Base-by-base conservation (phyloP, 176 grass and related monocot species). In the Tuctoria greenei region DNA sequence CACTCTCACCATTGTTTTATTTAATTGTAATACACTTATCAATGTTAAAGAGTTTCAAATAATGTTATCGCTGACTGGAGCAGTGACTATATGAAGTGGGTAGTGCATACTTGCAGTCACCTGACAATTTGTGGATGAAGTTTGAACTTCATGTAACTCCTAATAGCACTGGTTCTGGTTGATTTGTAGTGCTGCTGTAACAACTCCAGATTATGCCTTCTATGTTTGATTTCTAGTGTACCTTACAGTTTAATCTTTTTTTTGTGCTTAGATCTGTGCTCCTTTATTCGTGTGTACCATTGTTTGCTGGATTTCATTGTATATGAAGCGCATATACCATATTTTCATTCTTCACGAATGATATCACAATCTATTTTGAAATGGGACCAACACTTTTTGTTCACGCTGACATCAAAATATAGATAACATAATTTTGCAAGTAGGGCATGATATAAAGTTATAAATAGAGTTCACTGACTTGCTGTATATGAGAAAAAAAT, bases 381-480 rank as follows among this genome's bases (percentile, higher is more conserved):
- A 66, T 68, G 26, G 23, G 37, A 8, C 18, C 20, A 21, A 1
- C 26, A 14, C 25, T 9, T 24, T 54, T 63, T 72, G 36, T 56
- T 72, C 49, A 18, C 8, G 13, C 56, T 37, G 25, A 37, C 18
- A 31, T 78, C 18, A 10, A 70, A 71, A 56, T 36, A 40, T 26
- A 82, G 39, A 66, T 55, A 66, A 13, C 55, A 57, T 7, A 64
- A 71, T 61, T 60, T 70, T 65, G 24, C 51, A 43, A 44, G 24
- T 10, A 44, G 24, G 44, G 57, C 31, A 37, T 46, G 20, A 9
- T 6, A 74, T 23, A 9, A 4, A 43, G 9, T 20, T 58, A 67
- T n/a, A n/a, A n/a, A n/a, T n/a, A n/a, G n/a, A n/a, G n/a, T n/a
- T n/a, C n/a, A n/a, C n/a, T n/a, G n/a, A 20, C 59, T 60, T 15